Base-by-base conservation (phyloP, 345 rosid genomes). In the Orychophragmus violaceus region DNA sequence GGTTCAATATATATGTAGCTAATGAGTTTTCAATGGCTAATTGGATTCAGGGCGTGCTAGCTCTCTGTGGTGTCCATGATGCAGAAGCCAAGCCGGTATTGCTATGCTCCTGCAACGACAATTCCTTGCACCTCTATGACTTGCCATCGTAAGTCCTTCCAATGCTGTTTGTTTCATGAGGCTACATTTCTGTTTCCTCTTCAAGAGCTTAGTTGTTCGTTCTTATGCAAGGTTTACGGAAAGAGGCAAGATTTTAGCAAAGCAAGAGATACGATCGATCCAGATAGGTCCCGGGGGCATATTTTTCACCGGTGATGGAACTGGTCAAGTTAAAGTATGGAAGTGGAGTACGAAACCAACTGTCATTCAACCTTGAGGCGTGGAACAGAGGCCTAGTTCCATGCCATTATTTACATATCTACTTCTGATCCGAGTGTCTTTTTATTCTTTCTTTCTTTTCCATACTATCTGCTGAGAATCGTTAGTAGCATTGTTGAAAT, bases 221-320 rank as follows among this genome's bases (percentile, higher is more conserved):
- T 30, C 57, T 27, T 30, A 0, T 50, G 59, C 45, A 39, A 49
- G 99, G 79, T 95, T 95, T 71, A 63, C 85, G 3, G 97, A 85
- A 75, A 84, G 87, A 78, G 96, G 95, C 22, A 95, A 87, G 80
- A 95, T 91, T 30, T 84, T 82, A 60, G 80, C 88, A 3, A 90
- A 85, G 73, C 77, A 87, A 66, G 97, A 95, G 85, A 77, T 95
- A 61, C 86, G 96, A 30, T 83, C 90, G 29, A 79, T 95, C 54
- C 87, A 91, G 63, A 50, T 79, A 0, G 96, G 97, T 39, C 99
- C 96, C 0, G 90, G 84, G 7, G 95, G 95, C 36, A 55, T 95
- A 70, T 95, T 95, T 76, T 95, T 95, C 72, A 87, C 96, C 0
- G 96, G 99, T 3, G 99, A 95, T 53, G 97, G 95, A 68, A 85